Evolutionary conservation across 495 filamentous ascomycete genomes (phyloP), one percentile per base, ranked within the genome.

Genomic region (Haplographium delicatum): DNA sequence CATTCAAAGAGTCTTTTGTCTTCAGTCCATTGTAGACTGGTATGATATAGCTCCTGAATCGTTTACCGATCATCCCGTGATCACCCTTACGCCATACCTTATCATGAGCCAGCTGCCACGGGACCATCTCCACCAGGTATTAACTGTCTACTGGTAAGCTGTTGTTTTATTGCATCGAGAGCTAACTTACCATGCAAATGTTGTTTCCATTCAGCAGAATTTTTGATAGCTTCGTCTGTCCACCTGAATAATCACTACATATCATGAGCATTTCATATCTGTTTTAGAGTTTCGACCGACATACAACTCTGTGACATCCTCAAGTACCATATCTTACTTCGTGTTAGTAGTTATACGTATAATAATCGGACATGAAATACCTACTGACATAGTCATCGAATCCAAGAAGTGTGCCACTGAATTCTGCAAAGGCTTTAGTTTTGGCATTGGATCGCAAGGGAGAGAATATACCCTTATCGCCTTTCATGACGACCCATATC

Each of bases 371-470:
- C 19, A 20, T 6, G 23, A 11, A 34, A 23, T 61, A 95, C 91
- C 70, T 82, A 96, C 90, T 98, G 75, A 98, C 93, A 72, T 96
- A 98, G 78, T 98, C 93, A 66, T 98, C 93, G 60, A 96, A 98
- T 2, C 93, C 93, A 27, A 95, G 77, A 19, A 98, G 72, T 5
- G 88, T 96, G 33, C 93, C 93, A 46, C 86, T 83, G 71, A 97
- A 97, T 65, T 98, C 93, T 97, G 42, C n/a, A 20, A 41, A 13
- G n/a, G 26, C 6, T 25, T 43, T 27, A 25, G 31, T 16, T 11
- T 46, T 5, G 13, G 27, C 37, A 50, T 22, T 35, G 38, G 44
- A 38, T 16, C 38, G 19, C 37, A 44, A 26, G n/a, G 23, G 15
- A 13, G 44, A 26, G 38, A n/a, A 31, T 50, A 56, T 65, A 85